These are phyloP conservation scores for Acidiella bohemica DNA, from an alignment of 495 filamentous ascomycete species.

Conservation along the genomic window DNA sequence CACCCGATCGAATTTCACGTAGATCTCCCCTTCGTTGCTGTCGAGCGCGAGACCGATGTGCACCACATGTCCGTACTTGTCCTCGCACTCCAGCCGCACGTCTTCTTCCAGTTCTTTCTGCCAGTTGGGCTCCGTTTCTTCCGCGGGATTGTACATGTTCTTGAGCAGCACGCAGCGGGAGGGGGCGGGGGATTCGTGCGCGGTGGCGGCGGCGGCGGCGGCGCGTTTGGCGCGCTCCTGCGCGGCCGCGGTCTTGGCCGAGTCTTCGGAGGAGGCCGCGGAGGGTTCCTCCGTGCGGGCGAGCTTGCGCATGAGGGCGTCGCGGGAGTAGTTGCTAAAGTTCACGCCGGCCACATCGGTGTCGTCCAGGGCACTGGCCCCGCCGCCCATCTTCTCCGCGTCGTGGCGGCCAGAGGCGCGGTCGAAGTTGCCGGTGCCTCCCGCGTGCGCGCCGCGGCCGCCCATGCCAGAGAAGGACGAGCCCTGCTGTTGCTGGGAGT, in stretches of 20 bases:
- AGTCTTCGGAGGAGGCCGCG: conserved; percentile 67
- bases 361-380: conserved; percentile 92
- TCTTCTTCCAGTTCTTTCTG: conserved; percentile 90
- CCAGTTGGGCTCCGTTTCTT: conserved; percentile 86
- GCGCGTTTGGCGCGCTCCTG: conserved; percentile 9
- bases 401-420: conserved; percentile 85
- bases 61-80: conserved; percentile 94
- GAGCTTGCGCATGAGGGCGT: conserved; percentile 94
- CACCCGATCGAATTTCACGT: conserved; percentile 93
- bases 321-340: conserved; percentile 97
- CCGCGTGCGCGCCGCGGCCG: conserved; percentile 75
- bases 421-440: conserved; percentile 69
- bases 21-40: conserved; percentile 90
- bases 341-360: conserved; percentile 97
- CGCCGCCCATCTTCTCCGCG: conserved; percentile 78
- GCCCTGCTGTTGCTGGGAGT: conserved; percentile 62
- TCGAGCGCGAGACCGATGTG: conserved; percentile 83
- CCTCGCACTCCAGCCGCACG: conserved; percentile 81
- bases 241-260: conserved; percentile 8
- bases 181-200: conserved; percentile 79
- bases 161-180: conserved; percentile 87
- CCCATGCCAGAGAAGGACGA: conserved; percentile 87
- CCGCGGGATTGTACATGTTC: conserved; percentile 84
- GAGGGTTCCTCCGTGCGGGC: conserved; percentile 59
- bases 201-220: conserved; percentile 53